Evolutionary conservation across 176 grass and related monocot genomes (phyloP), one percentile per base, ranked within the genome.

Genomic region (bread wheat (Triticum aestivum)): DNA sequence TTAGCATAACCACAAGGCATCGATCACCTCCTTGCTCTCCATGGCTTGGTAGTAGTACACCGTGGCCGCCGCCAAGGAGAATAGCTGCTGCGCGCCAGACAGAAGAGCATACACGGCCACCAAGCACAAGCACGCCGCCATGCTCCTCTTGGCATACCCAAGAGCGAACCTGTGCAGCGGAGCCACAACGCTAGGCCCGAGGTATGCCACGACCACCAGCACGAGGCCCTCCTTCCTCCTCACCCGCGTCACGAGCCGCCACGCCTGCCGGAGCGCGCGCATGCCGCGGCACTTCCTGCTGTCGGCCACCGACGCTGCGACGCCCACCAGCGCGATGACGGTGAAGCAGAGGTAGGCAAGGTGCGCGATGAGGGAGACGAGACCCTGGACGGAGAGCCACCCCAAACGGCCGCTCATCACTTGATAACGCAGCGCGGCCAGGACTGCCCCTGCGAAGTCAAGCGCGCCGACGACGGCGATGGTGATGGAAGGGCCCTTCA

Each of bases 21-120:
- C 49, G 13, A 14, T 35, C 15, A 5, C 61, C 20, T 39, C 24
- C 37, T 74, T 58, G 80, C 11, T 83, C 1, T 83, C 47, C 47
- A 20, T 78, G 63, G 79, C 79, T 41, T 78, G 13, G 86, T 4
- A 33, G 70, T 70, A 88, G 86, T 88, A 88, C 61, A 82, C 79
- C 34, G 30, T 83, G 14, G 34, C 61, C 3, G 63, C 79, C 9
- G 20, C 14, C 8, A 34, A 18, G 45, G 8, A 33, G 73, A 61
- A 88, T 4, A 88, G 26, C n/a, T 18, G 9, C 49, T 69, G 29
- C 33, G 51, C 51, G 18, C 26, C 80, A 4, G 9, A 44, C 2
- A 83, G 5, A 51, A 88, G 49, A 0, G 62, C 49, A 23, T 70
- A 78, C 5, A 69, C 23, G 4, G 51, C 15, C 51, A 18, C 2